Conservation (phyloP, 176 grass and related monocot species). For the Melocanna baccifera region DNA sequence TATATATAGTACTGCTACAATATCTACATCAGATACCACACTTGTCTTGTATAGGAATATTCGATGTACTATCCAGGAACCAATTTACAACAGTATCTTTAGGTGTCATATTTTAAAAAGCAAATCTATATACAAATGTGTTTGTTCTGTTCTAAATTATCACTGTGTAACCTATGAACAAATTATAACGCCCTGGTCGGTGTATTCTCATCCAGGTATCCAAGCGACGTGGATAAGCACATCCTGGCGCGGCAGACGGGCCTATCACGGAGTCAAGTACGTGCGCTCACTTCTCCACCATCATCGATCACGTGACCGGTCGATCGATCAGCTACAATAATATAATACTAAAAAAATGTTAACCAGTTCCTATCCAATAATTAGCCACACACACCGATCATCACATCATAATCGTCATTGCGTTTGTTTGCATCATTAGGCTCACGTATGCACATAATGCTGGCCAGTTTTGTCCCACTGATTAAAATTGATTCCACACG, state of each 20-base stretch:
- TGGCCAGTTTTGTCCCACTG: conserved; percentile 14
- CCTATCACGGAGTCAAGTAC: conserved; percentile 69
- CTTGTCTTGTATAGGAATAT: conserved; percentile 24
- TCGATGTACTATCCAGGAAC: neutral
- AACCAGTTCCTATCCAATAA: conserved; percentile 5
- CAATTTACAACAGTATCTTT: conserved; percentile 1
- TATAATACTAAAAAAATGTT: conserved; percentile 33
- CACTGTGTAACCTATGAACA: neutral
- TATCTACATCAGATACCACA: conserved; percentile 44
- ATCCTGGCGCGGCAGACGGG: conserved; percentile 73
- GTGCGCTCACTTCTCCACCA: neutral
- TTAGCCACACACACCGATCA: conserved; percentile 5
- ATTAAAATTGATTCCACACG: conserved; percentile 39
- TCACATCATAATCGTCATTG: conserved; percentile 31
- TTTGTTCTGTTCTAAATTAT: neutral
- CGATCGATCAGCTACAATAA: neutral
- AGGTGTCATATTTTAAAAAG: neutral
- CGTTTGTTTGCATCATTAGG: conserved; percentile 12
- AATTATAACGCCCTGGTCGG: neutral
- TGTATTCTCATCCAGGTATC: conserved; percentile 53
- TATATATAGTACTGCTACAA: conserved; percentile 6
- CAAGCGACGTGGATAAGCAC: conserved; percentile 80
- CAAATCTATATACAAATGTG: neutral
- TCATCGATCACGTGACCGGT: neutral
- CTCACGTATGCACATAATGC: neutral